Evolutionary conservation across 495 filamentous ascomycete species (phyloP), one percentile per base, ranked within the genome.

Genomic region (Daldinia bambusicola): DNA sequence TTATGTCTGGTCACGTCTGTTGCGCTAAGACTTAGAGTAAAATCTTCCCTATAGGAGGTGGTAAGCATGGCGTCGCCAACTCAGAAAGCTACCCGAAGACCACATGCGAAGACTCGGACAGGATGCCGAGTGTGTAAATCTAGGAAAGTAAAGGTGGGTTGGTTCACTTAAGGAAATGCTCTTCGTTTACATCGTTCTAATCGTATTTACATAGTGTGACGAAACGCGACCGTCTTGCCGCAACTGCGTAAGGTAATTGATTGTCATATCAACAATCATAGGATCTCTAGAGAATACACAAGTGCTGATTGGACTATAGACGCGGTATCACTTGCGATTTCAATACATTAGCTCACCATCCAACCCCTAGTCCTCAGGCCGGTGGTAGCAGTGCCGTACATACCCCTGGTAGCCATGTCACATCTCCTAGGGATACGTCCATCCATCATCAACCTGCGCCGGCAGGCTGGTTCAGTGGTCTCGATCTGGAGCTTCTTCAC

Each of bases 51-150:
- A 36, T 45, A 45, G 41, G n/a, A 16, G 16, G 14, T 12, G 18
- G 9, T 6, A 59, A 56, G 10, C 22, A 72, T 72, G 69, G 55
- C 64, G 16, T 64, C 64, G 30, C 63, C 64, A 32, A 9, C n/a
- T 20, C 55, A 63, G 36, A 72, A 72, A 48, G 37, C 60, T 38
- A 72, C 55, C 14, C 69, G 69, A 60, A 63, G 64, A 55, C 69
- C 69, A 20, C 64, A 72, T 61, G 63, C 69, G 60, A 72, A 72
- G 40, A 72, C 64, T 63, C 69, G 69, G 53, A 72, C 69, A 18
- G 69, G 69, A 30, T 72, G 69, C 60, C 69, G 69, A 67, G 69
- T 72, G 37, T 72, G 69, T 20, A 72, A 72, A 61, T 67, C 69
- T 8, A 67, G 69, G 26, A 72, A 72, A 61, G 64, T 72, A 5